Conservation (phyloP, 306 rosid species). For the Inga leiocalycina region DNA sequence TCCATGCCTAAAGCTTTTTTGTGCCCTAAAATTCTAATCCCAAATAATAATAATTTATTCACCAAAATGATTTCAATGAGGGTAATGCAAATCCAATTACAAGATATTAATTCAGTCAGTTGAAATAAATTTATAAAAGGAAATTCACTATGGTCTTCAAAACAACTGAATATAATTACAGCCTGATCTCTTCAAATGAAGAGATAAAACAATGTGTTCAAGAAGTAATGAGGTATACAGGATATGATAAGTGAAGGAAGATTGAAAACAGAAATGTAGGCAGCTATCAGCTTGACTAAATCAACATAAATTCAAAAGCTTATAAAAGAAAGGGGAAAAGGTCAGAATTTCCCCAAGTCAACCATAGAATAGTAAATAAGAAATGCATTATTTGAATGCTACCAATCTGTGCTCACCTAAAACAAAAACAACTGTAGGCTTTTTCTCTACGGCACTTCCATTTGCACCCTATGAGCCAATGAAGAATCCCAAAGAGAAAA, state of each 20-base stretch:
- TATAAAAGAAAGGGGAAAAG: not conserved
- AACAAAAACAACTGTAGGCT: conserved; percentile 89
- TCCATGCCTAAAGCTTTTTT: not conserved
- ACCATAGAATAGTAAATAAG: conserved; percentile 10
- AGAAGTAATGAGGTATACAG: not conserved
- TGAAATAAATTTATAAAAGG: not conserved
- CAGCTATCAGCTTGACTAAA: conserved; percentile 6
- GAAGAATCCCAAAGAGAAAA: not conserved
- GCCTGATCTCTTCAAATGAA: not conserved
- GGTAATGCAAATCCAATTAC: not conserved
- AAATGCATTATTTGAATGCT: conserved; percentile 21
- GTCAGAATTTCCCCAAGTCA: not conserved
- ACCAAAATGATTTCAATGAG: not conserved
- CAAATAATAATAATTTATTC: not conserved
- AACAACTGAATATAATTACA: not conserved
- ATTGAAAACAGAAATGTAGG: not conserved
- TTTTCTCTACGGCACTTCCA: conserved; percentile 62
- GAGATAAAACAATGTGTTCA: not conserved
- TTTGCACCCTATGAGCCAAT: conserved; percentile 56
- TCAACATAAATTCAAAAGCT: not conserved
- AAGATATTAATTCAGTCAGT: not conserved
- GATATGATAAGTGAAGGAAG: not conserved
- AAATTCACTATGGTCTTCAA: not conserved
- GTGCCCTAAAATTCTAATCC: not conserved
- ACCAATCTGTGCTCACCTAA: conserved; percentile 64